These are phyloP conservation scores for Alternaria infectoria DNA, from an alignment of 2,329 filamentous ascomycete genomes.

Conservation along the genomic window DNA sequence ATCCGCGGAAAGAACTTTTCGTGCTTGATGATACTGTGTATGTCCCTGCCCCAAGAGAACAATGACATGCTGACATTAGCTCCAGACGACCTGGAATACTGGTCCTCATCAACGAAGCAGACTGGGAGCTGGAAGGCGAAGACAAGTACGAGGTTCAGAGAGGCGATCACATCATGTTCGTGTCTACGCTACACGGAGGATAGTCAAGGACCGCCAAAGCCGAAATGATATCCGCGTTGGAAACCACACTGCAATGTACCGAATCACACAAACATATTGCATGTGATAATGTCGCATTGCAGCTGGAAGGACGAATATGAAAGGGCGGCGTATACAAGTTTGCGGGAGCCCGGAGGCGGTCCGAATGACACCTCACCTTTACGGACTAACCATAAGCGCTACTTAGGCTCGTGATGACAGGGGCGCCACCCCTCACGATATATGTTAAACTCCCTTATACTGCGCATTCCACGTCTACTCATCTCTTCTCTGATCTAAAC, in stretches of 20 bases:
- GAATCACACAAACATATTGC: not conserved
- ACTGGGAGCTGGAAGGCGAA: constrained; percentile 98
- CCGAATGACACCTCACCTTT: not conserved
- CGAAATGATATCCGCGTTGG: not conserved
- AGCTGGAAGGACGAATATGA: not conserved
- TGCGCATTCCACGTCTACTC: not conserved
- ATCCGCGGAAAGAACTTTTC: constrained; percentile 84
- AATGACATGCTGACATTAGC: constrained; percentile 17
- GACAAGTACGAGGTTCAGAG: constrained; percentile 83
- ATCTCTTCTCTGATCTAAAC: not conserved
- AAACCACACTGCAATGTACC: not conserved
- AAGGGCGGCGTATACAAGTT: not conserved
- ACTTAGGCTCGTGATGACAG: not conserved
- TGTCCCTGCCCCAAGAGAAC: constrained; percentile 40
- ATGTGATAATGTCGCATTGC: not conserved
- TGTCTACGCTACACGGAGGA: constrained; percentile 94
- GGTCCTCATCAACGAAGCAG: constrained; percentile 94
- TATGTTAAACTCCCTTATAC: not conserved
- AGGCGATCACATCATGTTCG: constrained; percentile 90
- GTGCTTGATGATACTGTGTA: constrained; percentile 88
- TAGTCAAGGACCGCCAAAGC: constrained; percentile 46
- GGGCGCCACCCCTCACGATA: not conserved
- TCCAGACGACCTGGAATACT: constrained; percentile 91
- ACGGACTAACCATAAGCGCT: not conserved
- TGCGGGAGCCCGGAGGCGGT: not conserved